Conservation (phyloP, 768 basidiomycete species). For the Kwoniella mangroviensis region DNA sequence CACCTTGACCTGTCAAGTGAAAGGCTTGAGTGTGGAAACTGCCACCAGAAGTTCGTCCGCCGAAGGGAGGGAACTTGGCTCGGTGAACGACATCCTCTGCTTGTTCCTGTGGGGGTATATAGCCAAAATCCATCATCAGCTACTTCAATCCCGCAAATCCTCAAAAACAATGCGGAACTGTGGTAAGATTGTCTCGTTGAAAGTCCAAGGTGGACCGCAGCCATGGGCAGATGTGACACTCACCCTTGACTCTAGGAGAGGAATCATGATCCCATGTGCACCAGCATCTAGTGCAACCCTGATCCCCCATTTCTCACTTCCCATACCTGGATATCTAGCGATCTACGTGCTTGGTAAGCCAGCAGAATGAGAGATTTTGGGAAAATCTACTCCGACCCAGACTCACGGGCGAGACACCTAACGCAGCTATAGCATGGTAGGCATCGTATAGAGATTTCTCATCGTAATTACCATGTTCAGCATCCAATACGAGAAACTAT, state of each 20-base stretch:
- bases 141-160: not conserved
- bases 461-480: constrained; percentile 28
- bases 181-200: too few species aligned
- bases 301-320: constrained; percentile 12
- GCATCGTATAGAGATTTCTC: constrained; percentile 17
- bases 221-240: not conserved
- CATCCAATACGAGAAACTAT: constrained; percentile 26
- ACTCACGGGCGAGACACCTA: constrained; percentile 25
- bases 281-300: constrained; percentile 21
- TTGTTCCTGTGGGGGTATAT: constrained; percentile 3
- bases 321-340: constrained; percentile 3
- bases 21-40: constrained; percentile 18
- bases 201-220: too few species aligned
- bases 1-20: constrained; percentile 7
- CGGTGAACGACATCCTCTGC: constrained; percentile 13
- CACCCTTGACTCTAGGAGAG: constrained; percentile 14
- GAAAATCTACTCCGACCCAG: too few species aligned
- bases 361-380: too few species aligned
- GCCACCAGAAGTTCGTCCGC: constrained; percentile 13
- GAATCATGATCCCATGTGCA: constrained; percentile 23
- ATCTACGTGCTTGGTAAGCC: not conserved
- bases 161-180: not conserved
- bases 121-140: not conserved
- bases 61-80: constrained; percentile 20
- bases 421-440: constrained; percentile 19